Conservation (phyloP, 73 alveolate species). For the Paramecium octaurelia region DNA sequence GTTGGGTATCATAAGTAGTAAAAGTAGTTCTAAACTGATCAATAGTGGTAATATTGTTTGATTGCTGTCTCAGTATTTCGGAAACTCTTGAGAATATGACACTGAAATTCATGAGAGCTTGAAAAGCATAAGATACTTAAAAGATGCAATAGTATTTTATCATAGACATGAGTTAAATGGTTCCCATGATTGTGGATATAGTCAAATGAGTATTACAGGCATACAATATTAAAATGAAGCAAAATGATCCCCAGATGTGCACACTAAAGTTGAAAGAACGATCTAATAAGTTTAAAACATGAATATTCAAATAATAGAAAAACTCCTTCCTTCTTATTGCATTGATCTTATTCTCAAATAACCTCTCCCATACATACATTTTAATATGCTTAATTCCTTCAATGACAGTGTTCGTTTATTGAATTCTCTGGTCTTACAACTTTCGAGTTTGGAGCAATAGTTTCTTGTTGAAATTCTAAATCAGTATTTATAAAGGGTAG, state of each 20-base stretch:
- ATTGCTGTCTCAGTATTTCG: neutral
- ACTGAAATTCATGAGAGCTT: neutral
- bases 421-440: constrained; percentile 46
- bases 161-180: neutral
- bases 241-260: constrained; percentile 47
- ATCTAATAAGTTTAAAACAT: neutral
- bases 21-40: neutral
- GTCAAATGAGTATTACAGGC: neutral
- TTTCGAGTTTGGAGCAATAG: neutral
- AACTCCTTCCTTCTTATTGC: constrained; percentile 45
- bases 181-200: neutral
- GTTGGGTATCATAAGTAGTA: neutral
- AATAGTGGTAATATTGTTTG: neutral
- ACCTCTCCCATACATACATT: constrained; percentile 63
- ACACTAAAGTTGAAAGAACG: constrained; percentile 12
- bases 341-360: neutral
- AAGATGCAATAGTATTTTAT: constrained; percentile 7
- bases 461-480: neutral
- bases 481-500: constrained; percentile 34
- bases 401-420: neutral
- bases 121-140: constrained; percentile 18
- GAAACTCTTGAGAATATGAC: neutral
- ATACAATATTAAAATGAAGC: neutral
- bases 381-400: constrained; percentile 62
- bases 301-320: neutral